Evolutionary conservation across 805 yeast genomes (phyloP), one percentile per base, ranked within the genome.

Genomic region (Schwanniomyces pseudopolymorphus): DNA sequence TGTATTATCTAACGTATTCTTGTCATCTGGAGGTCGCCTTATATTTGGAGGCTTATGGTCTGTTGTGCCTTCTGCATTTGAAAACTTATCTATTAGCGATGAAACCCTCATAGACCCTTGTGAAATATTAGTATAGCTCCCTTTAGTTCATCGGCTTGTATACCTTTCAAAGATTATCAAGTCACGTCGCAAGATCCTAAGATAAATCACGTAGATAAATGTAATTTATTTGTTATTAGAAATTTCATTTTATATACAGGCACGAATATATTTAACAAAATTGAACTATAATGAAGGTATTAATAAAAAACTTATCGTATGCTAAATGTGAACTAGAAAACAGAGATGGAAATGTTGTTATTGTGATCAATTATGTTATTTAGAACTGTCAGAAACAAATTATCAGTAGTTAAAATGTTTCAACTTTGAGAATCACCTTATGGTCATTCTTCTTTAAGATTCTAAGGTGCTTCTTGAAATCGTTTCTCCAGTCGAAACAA

Each of bases 71-170:
- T 48, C 51, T 7, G 45, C 17, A 20, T 41, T 42, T 16, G 51
- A 47, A 38, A 54, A 52, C 50, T 56, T 67, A 41, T 66, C 75
- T 31, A 71, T 67, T 48, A 71, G 72, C 43, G 74, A 64, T 51
- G 68, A 65, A 33, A 70, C 77, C 54, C 73, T 70, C 70, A 71
- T 70, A 46, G 72, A 66, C 14, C 52, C 50, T 43, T 44, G 48
- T 44, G 51, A 47, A 50, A 49, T 49, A n/a, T 19, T 36, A 2
- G 14, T 22, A 24, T 24, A 20, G 11, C 24, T 24, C 6, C 9
- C 20, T 14, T 36, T 13, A 20, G 22, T 36, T 8, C 39, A 36
- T 21, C 25, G 25, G 20, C 39, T 20, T 14, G 14, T 13, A 19
- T 36, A 36, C 35, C 11, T 20, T 11, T 16, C 13, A 5, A 31